These are phyloP conservation scores for Diplodia intermedia DNA, from an alignment of 2,329 filamentous ascomycete genomes.

Conservation along the genomic window DNA sequence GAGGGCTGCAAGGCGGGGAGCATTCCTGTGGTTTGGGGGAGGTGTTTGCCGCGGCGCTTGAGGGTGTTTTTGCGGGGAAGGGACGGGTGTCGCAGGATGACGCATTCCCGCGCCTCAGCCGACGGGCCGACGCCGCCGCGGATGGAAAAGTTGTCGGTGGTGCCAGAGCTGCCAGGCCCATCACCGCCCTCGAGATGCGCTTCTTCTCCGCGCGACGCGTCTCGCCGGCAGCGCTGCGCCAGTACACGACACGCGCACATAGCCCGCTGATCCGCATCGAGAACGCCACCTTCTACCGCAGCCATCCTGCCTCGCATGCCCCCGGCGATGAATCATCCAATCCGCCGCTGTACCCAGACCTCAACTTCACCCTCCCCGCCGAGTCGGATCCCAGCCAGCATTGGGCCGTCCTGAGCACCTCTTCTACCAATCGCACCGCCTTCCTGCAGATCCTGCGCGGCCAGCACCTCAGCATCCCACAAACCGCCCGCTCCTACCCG, in stretches of 20 bases:
- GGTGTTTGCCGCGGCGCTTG: neutral
- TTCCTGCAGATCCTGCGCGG: slow-evolving; percentile 82
- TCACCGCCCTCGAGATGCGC: slow-evolving; percentile 18
- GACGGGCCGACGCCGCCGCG: slow-evolving; percentile 16
- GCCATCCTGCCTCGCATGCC: slow-evolving; percentile 62
- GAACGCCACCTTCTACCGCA: slow-evolving; percentile 83
- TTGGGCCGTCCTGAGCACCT: slow-evolving; percentile 86
- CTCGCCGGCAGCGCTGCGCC: slow-evolving; percentile 6
- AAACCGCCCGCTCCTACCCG: slow-evolving; percentile 77
- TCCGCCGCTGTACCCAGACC: slow-evolving; percentile 72
- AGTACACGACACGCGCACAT: neutral
- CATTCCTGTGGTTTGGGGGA: slow-evolving; percentile 40
- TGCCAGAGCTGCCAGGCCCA: neutral
- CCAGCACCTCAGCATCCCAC: slow-evolving; percentile 76
- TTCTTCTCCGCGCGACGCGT: neutral
- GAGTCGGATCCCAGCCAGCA: slow-evolving; percentile 60
- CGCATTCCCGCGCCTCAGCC: slow-evolving; percentile 10
- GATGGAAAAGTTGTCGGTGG: slow-evolving; percentile 11
- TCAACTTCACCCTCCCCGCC: slow-evolving; percentile 74
- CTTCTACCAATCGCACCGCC: slow-evolving; percentile 78
- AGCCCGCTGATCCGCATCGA: slow-evolving; percentile 66
- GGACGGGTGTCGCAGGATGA: neutral
- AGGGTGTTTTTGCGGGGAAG: slow-evolving; percentile 14
- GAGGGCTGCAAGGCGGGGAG: slow-evolving; percentile 49
- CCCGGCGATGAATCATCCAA: slow-evolving; percentile 59